A percentile compares a stretch with the other conserved stretches of the same genome.
These are phyloP conservation scores for Monosporascus sp. DNA, from an alignment of 2,329 filamentous ascomycete genomes.

Conservation along the genomic window DNA sequence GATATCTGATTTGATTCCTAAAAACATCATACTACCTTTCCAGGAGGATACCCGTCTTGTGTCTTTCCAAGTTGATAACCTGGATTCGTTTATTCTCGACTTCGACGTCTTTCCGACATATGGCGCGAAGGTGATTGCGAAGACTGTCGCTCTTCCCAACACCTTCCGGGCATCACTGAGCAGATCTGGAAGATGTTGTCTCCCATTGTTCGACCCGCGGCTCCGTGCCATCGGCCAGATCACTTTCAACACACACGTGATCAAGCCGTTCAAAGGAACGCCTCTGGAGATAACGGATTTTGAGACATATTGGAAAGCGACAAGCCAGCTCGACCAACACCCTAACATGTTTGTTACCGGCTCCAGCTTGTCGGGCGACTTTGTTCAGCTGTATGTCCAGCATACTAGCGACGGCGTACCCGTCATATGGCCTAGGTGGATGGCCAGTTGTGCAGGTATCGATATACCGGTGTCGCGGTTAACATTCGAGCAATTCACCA, in stretches of 20 bases:
- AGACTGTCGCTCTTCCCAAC: constrained; percentile 84
- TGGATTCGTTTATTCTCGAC: constrained; percentile 89
- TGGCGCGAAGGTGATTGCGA: constrained; percentile 94
- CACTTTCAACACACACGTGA: constrained; percentile 89
- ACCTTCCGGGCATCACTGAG: constrained; percentile 73
- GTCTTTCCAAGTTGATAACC: constrained; percentile 91
- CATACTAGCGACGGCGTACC: constrained; percentile 83
- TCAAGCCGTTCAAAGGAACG: constrained; percentile 90
- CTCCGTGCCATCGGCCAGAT: constrained; percentile 89
- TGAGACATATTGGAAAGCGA: constrained; percentile 98
- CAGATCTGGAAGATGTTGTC: constrained; percentile 72
- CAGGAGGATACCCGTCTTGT: constrained; percentile 92
- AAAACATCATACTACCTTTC: constrained; percentile 91
- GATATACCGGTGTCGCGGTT: constrained; percentile 79
- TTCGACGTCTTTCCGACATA: constrained; percentile 98
- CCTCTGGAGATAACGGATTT: constrained; percentile 97
- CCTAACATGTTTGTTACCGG: constrained; percentile 86
- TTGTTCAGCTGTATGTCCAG: constrained; percentile 86
- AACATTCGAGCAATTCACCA: constrained; percentile 65
- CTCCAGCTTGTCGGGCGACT: constrained; percentile 92
- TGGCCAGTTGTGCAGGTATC: constrained; percentile 66
- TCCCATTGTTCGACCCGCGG: constrained; percentile 89
- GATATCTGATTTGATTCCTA: constrained; percentile 88
- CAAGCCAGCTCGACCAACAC: constrained; percentile 82
- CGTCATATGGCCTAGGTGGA: constrained; percentile 83